Percentiles rank a stretch among this genome's conserved stretches.
Conservation (phyloP, 1,284 basidiomycete species). For the Heliocybe sulcata region DNA sequence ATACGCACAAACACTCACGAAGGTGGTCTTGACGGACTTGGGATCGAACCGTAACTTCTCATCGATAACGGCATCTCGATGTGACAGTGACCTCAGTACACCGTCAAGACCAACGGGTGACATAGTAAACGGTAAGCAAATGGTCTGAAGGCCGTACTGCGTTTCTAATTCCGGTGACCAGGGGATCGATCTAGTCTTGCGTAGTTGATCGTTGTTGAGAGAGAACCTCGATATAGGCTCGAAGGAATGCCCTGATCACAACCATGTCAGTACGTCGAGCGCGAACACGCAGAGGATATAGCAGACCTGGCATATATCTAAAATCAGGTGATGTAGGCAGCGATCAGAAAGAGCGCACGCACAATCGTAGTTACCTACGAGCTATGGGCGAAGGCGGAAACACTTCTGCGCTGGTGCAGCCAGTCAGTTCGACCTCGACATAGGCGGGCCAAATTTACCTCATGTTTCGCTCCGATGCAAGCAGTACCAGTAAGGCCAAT, state of each 20-base stretch:
- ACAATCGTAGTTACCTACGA: conserved; percentile 12
- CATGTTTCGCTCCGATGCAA: too few species aligned
- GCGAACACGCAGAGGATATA: background rate
- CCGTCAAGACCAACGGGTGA: conserved; percentile 13
- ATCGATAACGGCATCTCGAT: conserved; percentile 8
- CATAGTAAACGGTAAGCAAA: conserved; percentile 19
- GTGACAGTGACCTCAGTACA: conserved; percentile 8
- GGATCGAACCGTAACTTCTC: conserved; percentile 23
- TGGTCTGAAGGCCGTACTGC: conserved; percentile 27
- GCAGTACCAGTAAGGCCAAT: conserved; percentile 34
- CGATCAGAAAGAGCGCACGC: conserved; percentile 7
- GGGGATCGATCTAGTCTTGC: conserved; percentile 15
- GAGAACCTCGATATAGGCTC: conserved; percentile 23
- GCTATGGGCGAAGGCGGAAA: conserved; percentile 7
- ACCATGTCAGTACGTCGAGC: background rate
- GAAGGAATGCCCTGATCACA: conserved; percentile 14
- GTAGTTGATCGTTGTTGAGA: conserved; percentile 13
- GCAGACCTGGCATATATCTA: conserved; percentile 19
- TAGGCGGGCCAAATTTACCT: too few species aligned
- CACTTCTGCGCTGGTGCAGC: conserved; percentile 10
- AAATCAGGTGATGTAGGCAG: background rate
- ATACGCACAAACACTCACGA: conserved; percentile 18
- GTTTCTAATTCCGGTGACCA: conserved; percentile 24
- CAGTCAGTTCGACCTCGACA: conserved; percentile 7
- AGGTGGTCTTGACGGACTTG: conserved; percentile 20